These are phyloP conservation scores for Eutrema yunnanense DNA, from an alignment of 345 rosid genomes.

Conservation along the genomic window DNA sequence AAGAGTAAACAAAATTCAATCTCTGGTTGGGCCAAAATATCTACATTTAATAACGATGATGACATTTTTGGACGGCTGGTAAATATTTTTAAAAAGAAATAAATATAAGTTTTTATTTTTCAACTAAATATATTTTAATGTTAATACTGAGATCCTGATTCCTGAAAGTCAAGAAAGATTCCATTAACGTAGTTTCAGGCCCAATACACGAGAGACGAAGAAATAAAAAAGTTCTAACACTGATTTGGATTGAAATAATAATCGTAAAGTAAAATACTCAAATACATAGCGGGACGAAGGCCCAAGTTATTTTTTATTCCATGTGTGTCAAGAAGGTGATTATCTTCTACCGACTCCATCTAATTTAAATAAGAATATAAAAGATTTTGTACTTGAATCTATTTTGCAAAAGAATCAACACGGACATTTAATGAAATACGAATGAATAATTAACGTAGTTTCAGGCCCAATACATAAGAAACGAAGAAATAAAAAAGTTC, in stretches of 20 bases:
- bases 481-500: too few relatives aligned
- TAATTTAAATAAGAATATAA: too few relatives aligned
- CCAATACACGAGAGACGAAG: neutral
- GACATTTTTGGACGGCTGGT: slow-evolving; percentile 2
- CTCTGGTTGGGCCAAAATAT: slow-evolving; percentile 2
- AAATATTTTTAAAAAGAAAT: neutral
- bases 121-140: too few relatives aligned
- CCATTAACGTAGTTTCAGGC: neutral
- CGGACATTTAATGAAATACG: too few relatives aligned
- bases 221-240: too few relatives aligned
- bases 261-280: neutral
- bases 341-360: neutral
- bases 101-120: too few relatives aligned
- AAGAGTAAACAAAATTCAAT: neutral
- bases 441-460: too few relatives aligned
- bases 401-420: too few relatives aligned
- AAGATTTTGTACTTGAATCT: too few relatives aligned
- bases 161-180: neutral
- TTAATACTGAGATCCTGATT: neutral
- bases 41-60: slow-evolving; percentile 1
- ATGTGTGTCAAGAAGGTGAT: too few relatives aligned
- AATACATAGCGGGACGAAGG: neutral
- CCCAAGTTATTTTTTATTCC: too few relatives aligned
- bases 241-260: neutral
- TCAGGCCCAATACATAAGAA: too few relatives aligned